Conservation (phyloP, 108 stramenopile species). For the Cyclostephanos tholiformis region DNA sequence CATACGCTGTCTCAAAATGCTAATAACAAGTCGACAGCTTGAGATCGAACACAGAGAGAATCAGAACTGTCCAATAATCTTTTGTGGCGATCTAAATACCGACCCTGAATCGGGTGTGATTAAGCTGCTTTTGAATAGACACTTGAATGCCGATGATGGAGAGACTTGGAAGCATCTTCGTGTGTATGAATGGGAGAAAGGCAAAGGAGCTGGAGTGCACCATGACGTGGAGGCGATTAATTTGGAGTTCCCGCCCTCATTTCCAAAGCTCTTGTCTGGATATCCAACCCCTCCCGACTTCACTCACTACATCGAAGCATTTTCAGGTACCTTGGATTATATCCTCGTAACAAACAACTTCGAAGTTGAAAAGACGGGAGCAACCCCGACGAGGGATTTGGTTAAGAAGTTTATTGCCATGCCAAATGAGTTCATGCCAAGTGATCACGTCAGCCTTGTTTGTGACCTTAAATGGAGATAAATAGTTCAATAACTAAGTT, state of each 20-base stretch:
- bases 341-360: constrained; percentile 47
- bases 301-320: constrained; percentile 61
- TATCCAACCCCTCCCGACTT: constrained; percentile 54
- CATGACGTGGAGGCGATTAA: constrained; percentile 28
- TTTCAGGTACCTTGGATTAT: constrained; percentile 65
- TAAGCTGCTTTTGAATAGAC: constrained; percentile 50
- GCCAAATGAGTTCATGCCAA: constrained; percentile 62
- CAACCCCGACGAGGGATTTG: constrained; percentile 53
- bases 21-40: constrained; percentile 52
- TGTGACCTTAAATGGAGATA: constrained; percentile 35
- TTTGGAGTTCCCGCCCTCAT: constrained; percentile 32
- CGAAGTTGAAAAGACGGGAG: constrained; percentile 31
- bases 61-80: constrained; percentile 48
- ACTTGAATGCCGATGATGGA: constrained; percentile 40
- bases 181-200: constrained; percentile 56
- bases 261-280: constrained; percentile 43
- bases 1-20: constrained; percentile 65
- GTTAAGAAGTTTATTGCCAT: constrained; percentile 55
- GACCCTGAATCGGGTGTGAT: constrained; percentile 51
- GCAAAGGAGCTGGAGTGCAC: constrained; percentile 19
- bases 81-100: constrained; percentile 76
- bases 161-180: constrained; percentile 63
- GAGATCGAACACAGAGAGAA: constrained; percentile 43
- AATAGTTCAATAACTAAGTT: no score
- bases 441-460: constrained; percentile 69